Percentiles rank a stretch among this genome's conserved stretches.
phyloP scores from a whole-genome alignment of 768 basidiomycete species.

The Serendipita sp. region DNA sequence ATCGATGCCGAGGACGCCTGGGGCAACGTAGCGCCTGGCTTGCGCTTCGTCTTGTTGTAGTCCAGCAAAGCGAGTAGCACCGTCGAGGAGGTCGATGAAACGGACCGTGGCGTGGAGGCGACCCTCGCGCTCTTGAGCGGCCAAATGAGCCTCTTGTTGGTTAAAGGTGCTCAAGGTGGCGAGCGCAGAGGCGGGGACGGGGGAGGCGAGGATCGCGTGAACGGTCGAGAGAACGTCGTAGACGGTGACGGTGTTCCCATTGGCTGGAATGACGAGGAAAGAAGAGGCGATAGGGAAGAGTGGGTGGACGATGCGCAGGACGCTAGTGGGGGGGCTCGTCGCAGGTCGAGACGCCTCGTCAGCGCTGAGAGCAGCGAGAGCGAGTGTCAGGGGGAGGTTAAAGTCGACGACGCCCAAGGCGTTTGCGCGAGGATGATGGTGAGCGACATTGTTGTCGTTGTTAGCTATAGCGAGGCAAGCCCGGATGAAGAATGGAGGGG shows the following conservation, averaged over 20 bases:
- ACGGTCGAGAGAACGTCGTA: not conserved
- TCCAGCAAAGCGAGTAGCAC: not conserved
- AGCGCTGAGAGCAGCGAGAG: not conserved
- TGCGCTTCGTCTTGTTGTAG: not conserved
- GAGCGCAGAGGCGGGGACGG: not conserved
- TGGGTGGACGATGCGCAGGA: conserved; percentile 3
- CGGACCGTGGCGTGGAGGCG: not conserved
- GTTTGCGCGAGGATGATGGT: not conserved
- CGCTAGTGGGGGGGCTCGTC: not conserved
- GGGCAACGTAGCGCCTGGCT: not conserved
- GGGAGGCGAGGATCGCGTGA: not conserved
- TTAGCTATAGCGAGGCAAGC: not conserved
- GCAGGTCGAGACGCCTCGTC: not conserved
- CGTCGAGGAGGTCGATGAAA: not conserved
- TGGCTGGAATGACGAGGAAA: not conserved
- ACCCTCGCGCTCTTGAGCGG: not conserved
- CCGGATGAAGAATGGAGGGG: not conserved
- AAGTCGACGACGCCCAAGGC: not conserved
- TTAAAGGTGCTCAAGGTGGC: not conserved
- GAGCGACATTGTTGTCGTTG: not conserved
- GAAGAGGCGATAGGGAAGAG: not conserved
- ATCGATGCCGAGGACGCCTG: not conserved
- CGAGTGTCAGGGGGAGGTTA: not conserved
- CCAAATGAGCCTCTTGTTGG: not conserved
- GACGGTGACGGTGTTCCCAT: not conserved